Conservation (phyloP, 1,139 yeast genomes). For the Lodderomyces oxycetoniae region DNA sequence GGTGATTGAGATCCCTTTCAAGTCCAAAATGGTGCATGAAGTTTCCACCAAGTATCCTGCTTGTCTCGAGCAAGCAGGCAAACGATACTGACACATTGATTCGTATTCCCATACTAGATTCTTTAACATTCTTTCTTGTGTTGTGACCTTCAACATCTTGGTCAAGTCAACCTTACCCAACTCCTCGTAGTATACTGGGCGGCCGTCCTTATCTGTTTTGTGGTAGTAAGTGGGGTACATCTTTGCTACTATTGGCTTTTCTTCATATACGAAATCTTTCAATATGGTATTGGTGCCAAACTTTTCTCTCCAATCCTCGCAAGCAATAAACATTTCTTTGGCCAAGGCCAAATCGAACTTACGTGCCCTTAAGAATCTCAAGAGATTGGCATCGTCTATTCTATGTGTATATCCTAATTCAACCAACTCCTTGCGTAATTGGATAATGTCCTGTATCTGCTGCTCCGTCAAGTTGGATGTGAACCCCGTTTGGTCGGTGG, state of each 20-base stretch:
- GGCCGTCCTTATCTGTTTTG: slow-evolving; percentile 93
- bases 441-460: slow-evolving; percentile 57
- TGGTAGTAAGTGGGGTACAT: slow-evolving; percentile 96
- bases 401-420: slow-evolving; percentile 68
- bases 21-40: slow-evolving; percentile 90
- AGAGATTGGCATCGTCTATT: slow-evolving; percentile 82
- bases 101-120: slow-evolving; percentile 98
- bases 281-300: slow-evolving; percentile 85
- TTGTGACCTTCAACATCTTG: slow-evolving; percentile 89
- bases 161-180: slow-evolving; percentile 84
- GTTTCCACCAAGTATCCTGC: slow-evolving; percentile 80
- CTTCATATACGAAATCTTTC: slow-evolving; percentile 81
- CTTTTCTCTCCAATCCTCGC: slow-evolving; percentile 89
- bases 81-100: slow-evolving; percentile 73
- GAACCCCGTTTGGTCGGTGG: slow-evolving; percentile 62
- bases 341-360: slow-evolving; percentile 83
- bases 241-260: slow-evolving; percentile 83
- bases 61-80: slow-evolving; percentile 92
- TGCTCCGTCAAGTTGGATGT: slow-evolving; percentile 74
- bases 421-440: slow-evolving; percentile 53
- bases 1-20: slow-evolving; percentile 85
- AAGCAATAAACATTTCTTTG: slow-evolving; percentile 73
- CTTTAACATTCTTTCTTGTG: slow-evolving; percentile 93
- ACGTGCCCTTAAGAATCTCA: slow-evolving; percentile 91
- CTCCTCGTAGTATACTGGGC: slow-evolving; percentile 93